Base-by-base conservation (phyloP, 2,329 filamentous ascomycete genomes). In the Cyclaneusma minus region DNA sequence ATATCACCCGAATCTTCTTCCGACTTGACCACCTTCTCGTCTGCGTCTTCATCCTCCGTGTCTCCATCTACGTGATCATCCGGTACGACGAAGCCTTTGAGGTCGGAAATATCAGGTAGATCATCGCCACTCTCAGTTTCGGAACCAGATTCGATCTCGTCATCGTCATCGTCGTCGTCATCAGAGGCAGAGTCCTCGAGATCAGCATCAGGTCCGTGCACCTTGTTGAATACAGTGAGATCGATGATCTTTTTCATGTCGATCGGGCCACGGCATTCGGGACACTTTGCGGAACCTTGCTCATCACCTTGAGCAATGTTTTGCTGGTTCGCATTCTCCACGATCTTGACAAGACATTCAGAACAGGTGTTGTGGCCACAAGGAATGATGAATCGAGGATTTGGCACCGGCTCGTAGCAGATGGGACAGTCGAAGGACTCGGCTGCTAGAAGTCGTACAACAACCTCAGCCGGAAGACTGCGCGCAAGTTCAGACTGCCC, bases 301-400 rank as follows among this genome's bases (percentile, higher is more conserved):
- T 79, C 74, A 17, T 71, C 58, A 4, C 73, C 78, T 30, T 69
- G 59, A 15, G 56, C 64, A 21, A 77, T 53, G 33, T 57, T 59
- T 10, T 56, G 57, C 28, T 60, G 55, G 2, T 60, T 51, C 3
- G 72, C 51, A 22, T 54, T 69, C 34, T 82, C 79, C 0, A 62
- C 61, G 24, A 91, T 62, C 29, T 64, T 68, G 5, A 68, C 62
- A 33, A 89, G 72, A 44, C 84, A 93, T 35, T 84, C 76, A 1
- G 64, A 56, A 49, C 84, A 93, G 13, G 72, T 71, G 32, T 75
- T 69, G 43, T 93, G 84, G 2, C 84, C 84, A 42, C 84, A 93
- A 1, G 82, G 82, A 27, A 82, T 60, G 47, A 85, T 76, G 35
- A 92, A 80, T 3, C 67, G 67, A 0, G 81, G 79, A 34, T 85